phyloP scores from a whole-genome alignment of 176 grass and related monocot genomes.

The Cenchrus purpureus region DNA sequence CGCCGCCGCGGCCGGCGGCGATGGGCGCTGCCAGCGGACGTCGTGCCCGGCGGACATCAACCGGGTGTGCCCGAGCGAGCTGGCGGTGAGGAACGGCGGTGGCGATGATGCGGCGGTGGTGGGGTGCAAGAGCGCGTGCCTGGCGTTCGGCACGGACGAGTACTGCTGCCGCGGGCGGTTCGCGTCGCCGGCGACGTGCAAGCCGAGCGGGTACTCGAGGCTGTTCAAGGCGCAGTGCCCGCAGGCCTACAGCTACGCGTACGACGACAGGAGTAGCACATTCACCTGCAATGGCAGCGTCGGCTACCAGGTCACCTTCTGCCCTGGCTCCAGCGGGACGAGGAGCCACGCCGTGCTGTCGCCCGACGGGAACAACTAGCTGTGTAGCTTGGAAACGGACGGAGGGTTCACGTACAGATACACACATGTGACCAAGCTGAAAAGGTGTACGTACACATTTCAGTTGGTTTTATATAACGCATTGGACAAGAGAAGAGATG shows the following conservation, averaged over 20 bases:
- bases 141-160: conserved; percentile 56
- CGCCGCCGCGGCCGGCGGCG: too few species aligned
- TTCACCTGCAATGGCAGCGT: conserved; percentile 50
- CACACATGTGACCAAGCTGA: too few species aligned
- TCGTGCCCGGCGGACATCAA: conserved; percentile 58
- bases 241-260: conserved; percentile 70
- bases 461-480: too few species aligned
- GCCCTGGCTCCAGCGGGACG: neutral
- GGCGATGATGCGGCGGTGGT: conserved; percentile 1
- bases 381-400: neutral
- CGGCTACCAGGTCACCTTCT: conserved; percentile 48
- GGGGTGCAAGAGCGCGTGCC: conserved; percentile 70
- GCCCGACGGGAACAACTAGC: neutral
- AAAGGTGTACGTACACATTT: too few species aligned
- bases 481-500: too few species aligned
- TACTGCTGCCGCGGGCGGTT: conserved; percentile 61
- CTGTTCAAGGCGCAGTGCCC: conserved; percentile 68
- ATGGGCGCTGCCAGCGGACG: neutral
- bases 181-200: conserved; percentile 46
- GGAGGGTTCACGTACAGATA: neutral
- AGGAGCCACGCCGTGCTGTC: neutral
- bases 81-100: neutral
- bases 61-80: conserved; percentile 48
- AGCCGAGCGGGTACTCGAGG: conserved; percentile 41
- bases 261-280: conserved; percentile 56